These are phyloP conservation scores for Chlorella sorokiniana DNA, from an alignment of 139 green algal genomes.

Conservation along the genomic window DNA sequence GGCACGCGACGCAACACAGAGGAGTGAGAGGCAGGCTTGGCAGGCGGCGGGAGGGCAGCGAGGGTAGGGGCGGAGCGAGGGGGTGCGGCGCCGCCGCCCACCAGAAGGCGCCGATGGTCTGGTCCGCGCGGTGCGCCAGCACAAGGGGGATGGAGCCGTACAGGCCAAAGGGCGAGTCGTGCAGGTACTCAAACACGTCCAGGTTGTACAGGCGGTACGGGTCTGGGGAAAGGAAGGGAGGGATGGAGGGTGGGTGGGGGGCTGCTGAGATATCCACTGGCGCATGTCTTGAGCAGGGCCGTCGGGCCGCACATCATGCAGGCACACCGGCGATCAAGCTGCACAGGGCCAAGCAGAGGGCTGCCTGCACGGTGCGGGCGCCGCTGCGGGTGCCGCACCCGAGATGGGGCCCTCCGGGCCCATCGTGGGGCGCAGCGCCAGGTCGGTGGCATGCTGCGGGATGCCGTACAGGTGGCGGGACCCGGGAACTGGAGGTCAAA, in stretches of 20 bases:
- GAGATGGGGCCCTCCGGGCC: slow-evolving; percentile 8
- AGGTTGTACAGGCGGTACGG: slow-evolving; percentile 99
- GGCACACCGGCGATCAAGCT: too few relatives aligned
- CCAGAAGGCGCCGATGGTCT: slow-evolving; percentile 91
- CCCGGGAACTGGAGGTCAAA: slow-evolving; percentile 90
- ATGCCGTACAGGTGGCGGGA: slow-evolving; percentile 91
- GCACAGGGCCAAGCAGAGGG: too few relatives aligned
- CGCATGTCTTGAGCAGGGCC: too few relatives aligned
- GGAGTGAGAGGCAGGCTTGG: neutral
- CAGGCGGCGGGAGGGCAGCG: neutral
- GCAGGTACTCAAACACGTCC: slow-evolving; percentile 98
- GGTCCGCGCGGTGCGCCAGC: slow-evolving; percentile 73
- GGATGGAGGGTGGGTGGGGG: neutral
- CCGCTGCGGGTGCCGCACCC: too few relatives aligned
- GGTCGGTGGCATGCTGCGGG: slow-evolving; percentile 85
- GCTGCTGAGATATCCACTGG: too few relatives aligned
- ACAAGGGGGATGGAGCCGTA: slow-evolving; percentile 97
- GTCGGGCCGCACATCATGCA: too few relatives aligned
- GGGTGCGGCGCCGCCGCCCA: slow-evolving; percentile 25
- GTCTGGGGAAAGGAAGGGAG: slow-evolving; percentile 51
- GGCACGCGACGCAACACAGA: neutral
- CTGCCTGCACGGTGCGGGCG: too few relatives aligned
- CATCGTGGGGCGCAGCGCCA: slow-evolving; percentile 74
- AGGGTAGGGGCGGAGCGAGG: too few relatives aligned
- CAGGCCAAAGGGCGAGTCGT: slow-evolving; percentile 92